Evolutionary conservation across 176 grass and related monocot species (phyloP).

Genomic region (Paspalum notatum): DNA sequence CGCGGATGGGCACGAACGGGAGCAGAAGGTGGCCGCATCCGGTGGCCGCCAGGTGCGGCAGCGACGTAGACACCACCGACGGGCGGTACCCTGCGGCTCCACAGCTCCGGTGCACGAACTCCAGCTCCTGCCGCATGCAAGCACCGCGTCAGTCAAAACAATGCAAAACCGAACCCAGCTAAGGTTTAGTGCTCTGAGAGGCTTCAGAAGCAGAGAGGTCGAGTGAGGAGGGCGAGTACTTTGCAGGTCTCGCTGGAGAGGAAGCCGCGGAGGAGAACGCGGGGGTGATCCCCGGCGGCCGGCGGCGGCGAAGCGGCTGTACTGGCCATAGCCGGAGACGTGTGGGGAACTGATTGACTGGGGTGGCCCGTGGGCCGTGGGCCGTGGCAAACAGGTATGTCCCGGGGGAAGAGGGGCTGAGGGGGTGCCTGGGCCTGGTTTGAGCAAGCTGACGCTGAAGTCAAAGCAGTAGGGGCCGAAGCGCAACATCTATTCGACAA

Average conservation of each 20-base stretch:
- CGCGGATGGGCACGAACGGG: constrained; percentile 72
- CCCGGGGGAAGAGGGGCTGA: too few species aligned
- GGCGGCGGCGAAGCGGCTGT: constrained; percentile 19
- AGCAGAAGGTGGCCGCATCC: constrained; percentile 79
- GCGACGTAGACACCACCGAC: constrained; percentile 77
- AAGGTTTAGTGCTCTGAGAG: constrained; percentile 19
- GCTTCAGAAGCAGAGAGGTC: not conserved
- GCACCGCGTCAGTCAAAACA: not conserved
- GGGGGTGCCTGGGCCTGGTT: too few species aligned
- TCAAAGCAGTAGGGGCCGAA: too few species aligned
- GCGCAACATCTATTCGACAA: too few species aligned
- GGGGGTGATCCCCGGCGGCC: constrained; percentile 41
- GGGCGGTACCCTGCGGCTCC: constrained; percentile 70
- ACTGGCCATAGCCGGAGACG: not conserved
- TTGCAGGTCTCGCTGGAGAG: constrained; percentile 77
- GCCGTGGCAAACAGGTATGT: too few species aligned
- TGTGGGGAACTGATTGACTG: not conserved
- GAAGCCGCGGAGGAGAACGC: constrained; percentile 54
- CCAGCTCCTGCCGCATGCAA: constrained; percentile 62
- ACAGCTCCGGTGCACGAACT: constrained; percentile 87
- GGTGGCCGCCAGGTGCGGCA: constrained; percentile 73
- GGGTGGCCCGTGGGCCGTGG: not conserved
- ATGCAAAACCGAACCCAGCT: constrained; percentile 14
- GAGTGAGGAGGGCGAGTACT: constrained; percentile 31
- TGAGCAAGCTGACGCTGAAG: too few species aligned